These are phyloP conservation scores for Zizania palustris DNA, from an alignment of 202 grass and related monocot species.

Conservation along the genomic window DNA sequence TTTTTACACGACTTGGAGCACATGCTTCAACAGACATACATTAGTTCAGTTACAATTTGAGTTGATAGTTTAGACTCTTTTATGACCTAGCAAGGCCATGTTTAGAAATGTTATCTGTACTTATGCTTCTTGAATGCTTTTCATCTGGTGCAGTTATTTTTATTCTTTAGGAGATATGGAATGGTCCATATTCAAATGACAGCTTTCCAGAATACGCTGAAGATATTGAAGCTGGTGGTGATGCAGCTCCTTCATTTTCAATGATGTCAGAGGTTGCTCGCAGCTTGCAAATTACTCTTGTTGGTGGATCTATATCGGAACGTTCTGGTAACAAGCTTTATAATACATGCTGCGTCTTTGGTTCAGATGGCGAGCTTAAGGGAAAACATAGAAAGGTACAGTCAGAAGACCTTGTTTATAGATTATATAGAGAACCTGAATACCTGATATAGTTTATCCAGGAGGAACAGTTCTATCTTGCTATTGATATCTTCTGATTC, in stretches of 20 bases:
- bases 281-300: constrained; percentile 72
- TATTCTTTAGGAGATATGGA: constrained; percentile 89
- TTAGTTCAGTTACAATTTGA: background rate
- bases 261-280: constrained; percentile 85
- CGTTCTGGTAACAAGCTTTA: constrained; percentile 73
- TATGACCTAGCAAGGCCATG: background rate
- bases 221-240: constrained; percentile 80
- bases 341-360: constrained; percentile 91
- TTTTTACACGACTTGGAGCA: background rate
- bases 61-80: background rate
- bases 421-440: background rate
- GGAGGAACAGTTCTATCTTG: background rate
- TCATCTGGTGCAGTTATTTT: constrained; percentile 10
- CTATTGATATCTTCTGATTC: background rate
- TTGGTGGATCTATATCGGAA: constrained; percentile 96
- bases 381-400: constrained; percentile 94
- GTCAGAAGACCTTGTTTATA: background rate
- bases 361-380: constrained; percentile 86
- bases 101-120: background rate
- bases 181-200: constrained; percentile 89
- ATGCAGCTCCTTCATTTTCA: constrained; percentile 81
- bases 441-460: background rate
- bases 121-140: constrained; percentile 17
- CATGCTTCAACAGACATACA: constrained; percentile 6
- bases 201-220: constrained; percentile 91